Conservation (phyloP, 805 yeast species). For the Candida cerambycidarum region DNA sequence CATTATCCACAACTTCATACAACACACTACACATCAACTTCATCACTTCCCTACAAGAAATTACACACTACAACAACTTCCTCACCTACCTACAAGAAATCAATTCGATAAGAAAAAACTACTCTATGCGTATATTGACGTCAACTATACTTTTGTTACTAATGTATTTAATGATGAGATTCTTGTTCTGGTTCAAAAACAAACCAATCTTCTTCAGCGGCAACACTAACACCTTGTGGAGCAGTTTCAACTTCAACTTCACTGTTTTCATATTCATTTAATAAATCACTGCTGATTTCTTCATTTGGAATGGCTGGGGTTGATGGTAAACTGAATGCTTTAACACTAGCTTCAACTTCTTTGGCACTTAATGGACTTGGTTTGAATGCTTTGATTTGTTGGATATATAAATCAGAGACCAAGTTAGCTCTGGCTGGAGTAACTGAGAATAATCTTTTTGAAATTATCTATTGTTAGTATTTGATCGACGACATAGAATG, state of each 20-base stretch:
- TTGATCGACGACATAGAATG: not conserved
- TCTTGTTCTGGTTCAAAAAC: constrained; percentile 63
- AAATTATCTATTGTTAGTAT: constrained; percentile 15
- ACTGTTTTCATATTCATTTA: constrained; percentile 65
- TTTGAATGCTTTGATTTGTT: constrained; percentile 85
- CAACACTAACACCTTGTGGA: constrained; percentile 41
- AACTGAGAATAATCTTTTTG: constrained; percentile 43
- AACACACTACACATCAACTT: too few species aligned
- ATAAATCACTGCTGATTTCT: constrained; percentile 68
- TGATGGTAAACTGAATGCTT: constrained; percentile 79
- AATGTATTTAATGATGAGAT: constrained; percentile 40
- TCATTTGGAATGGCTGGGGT: constrained; percentile 73
- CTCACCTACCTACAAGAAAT: too few species aligned
- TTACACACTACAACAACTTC: too few species aligned
- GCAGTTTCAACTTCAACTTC: constrained; percentile 61
- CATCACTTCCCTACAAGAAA: too few species aligned
- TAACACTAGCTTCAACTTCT: constrained; percentile 77
- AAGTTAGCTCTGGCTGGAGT: constrained; percentile 54
- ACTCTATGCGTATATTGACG: constrained; percentile 1
- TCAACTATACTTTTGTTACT: constrained; percentile 2
- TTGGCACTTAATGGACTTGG: constrained; percentile 71
- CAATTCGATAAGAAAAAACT: too few species aligned
- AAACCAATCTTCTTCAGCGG: constrained; percentile 75
- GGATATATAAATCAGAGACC: constrained; percentile 80
- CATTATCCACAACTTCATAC: too few species aligned